Evolutionary conservation across 441 rosid species (phyloP), one percentile per base, ranked within the genome.

Genomic region (Dalechampia spathulata): DNA sequence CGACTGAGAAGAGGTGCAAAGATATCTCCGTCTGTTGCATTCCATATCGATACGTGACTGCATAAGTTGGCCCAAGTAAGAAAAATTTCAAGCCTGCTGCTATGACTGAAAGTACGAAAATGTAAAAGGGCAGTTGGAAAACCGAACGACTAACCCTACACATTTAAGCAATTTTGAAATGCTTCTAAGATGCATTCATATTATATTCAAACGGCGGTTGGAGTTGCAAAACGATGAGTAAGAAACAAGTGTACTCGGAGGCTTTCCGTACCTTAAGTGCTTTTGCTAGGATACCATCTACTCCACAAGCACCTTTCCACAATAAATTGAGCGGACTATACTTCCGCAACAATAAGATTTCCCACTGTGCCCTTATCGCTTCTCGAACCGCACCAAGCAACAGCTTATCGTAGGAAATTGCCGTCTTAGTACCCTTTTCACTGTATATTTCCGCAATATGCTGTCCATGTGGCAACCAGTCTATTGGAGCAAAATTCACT

Each of bases 391-490:
- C 90, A 37, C 73, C 73, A 2, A 90, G 60, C 64, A 90, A 73
- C 50, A 90, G 42, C 66, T 80, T 87, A 69, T 90, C 96, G 45
- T 79, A 80, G 21, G 94, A 87, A 55, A 90, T 68, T 19, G 76
- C 62, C 4, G 88, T 83, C 63, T 60, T 80, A 72, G 64, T 73
- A 43, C 73, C 43, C 64, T 52, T 70, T 61, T 72, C 78, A 59
- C 67, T 62, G 65, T 87, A 85, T 36, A 65, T 70, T 66, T 77
- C 84, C 30, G 74, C 82, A 68, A 78, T 75, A 61, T 71, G 63
- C 67, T 75, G 83, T 30, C 96, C 94, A 54, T 78, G 76, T 34
- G 80, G 81, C 69, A 90, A 67, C 98, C 98, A 90, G 39, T 85
- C 88, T 20, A 87, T 48, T 26, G 83, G 87, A 65, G 96, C 98